A percentile compares a stretch with the other conserved stretches of the same genome.
Conservation (phyloP, 148 eudicot genomes). For the Rhododendron kiyosumense region DNA sequence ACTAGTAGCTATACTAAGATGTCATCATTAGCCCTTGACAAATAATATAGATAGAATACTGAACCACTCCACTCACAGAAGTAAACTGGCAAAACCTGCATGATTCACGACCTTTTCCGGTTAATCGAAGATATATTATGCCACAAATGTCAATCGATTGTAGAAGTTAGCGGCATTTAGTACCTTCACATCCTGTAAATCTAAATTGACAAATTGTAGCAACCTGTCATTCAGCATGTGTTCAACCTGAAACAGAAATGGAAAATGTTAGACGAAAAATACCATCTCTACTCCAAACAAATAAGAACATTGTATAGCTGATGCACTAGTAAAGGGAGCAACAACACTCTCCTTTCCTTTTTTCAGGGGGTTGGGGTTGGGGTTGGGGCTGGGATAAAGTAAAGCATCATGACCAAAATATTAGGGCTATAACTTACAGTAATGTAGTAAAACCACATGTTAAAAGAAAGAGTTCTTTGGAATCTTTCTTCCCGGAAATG, state of each 20-base stretch:
- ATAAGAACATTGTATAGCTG: background rate
- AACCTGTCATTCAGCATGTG: constrained; percentile 88
- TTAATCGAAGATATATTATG: background rate
- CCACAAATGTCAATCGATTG: background rate
- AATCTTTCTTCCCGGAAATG: background rate
- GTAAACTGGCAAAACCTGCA: background rate
- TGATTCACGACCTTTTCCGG: background rate
- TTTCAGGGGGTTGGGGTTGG: background rate
- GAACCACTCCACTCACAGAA: background rate
- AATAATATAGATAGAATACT: background rate
- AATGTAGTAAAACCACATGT: background rate
- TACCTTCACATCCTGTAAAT: constrained; percentile 98
- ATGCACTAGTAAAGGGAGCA: background rate
- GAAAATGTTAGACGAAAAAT: constrained; percentile 10
- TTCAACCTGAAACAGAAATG: constrained; percentile 63
- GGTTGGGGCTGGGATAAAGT: background rate
- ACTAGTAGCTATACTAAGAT: background rate
- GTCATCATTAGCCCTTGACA: background rate
- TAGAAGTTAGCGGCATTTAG: background rate
- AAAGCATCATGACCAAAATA: background rate
- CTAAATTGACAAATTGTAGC: constrained; percentile 87
- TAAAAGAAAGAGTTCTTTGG: background rate
- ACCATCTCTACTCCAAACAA: background rate
- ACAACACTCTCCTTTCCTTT: background rate
- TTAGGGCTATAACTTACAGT: background rate